phyloP scores from a whole-genome alignment of 805 yeast species.

The Kluyveromyces aestuarii region DNA sequence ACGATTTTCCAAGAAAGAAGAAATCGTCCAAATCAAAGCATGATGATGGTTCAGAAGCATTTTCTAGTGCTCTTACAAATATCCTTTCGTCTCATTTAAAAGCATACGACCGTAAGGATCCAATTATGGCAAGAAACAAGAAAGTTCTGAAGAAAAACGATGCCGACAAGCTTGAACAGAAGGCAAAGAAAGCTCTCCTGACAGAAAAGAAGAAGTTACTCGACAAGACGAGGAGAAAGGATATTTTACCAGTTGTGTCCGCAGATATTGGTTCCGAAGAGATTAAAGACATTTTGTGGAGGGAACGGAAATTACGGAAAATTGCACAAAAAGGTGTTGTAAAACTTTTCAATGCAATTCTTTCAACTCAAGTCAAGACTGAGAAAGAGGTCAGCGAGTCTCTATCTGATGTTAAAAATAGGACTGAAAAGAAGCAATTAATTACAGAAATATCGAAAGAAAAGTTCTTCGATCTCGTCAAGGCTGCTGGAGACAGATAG shows the following conservation, averaged over 20 bases:
- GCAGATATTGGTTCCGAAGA: slow-evolving; percentile 35
- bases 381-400: slow-evolving; percentile 40
- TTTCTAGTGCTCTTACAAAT: slow-evolving; percentile 77
- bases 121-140: slow-evolving; percentile 81
- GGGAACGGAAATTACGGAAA: slow-evolving; percentile 62
- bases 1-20: slow-evolving; percentile 37
- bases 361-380: slow-evolving; percentile 64
- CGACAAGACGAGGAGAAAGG: slow-evolving; percentile 57
- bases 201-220: slow-evolving; percentile 62
- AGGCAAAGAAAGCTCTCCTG: slow-evolving; percentile 63
- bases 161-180: slow-evolving; percentile 69
- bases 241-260: slow-evolving; percentile 57
- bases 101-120: slow-evolving; percentile 83
- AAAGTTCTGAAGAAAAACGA: slow-evolving; percentile 63
- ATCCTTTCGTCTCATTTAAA: slow-evolving; percentile 78
- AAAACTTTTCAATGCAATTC: slow-evolving; percentile 71
- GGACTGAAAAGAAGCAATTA: slow-evolving; percentile 43
- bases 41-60: slow-evolving; percentile 66
- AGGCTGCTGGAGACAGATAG: slow-evolving; percentile 51
- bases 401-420: slow-evolving; percentile 32
- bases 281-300: slow-evolving; percentile 49
- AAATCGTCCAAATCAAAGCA: slow-evolving; percentile 47
- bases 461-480: slow-evolving; percentile 79
- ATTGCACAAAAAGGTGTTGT: slow-evolving; percentile 86
- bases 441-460: slow-evolving; percentile 80